Conservation (phyloP, 805 yeast genomes). For the Wickerhamiella allomyrinae region DNA sequence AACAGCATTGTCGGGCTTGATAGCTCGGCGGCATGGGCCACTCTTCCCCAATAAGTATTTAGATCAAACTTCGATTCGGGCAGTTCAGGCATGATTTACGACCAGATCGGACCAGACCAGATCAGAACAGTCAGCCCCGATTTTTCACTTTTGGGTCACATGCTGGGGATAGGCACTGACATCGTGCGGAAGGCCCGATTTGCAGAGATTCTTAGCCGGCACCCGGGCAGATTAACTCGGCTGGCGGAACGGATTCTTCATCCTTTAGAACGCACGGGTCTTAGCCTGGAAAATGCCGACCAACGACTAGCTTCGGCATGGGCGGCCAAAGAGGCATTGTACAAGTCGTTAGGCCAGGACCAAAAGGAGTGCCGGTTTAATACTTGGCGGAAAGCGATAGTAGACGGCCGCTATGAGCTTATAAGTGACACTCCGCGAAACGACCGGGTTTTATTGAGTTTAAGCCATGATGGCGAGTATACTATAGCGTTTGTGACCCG, state of each 20-base stretch:
- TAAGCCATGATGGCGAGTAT: slow-evolving; percentile 54
- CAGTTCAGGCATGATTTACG: slow-evolving; percentile 3
- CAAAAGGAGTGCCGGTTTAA: slow-evolving; percentile 43
- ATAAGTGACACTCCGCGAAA: slow-evolving; percentile 12
- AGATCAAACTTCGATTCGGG: slow-evolving; percentile 45
- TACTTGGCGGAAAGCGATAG: slow-evolving; percentile 28
- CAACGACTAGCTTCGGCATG: slow-evolving; percentile 42
- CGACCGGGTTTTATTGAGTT: slow-evolving; percentile 39
- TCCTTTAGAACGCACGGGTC: slow-evolving; percentile 26
- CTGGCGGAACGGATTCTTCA: slow-evolving; percentile 40
- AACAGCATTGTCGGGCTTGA: slow-evolving; percentile 82
- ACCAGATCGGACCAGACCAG: too few relatives aligned
- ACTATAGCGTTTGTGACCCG: slow-evolving; percentile 30
- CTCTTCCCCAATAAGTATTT: slow-evolving; percentile 81
- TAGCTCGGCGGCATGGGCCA: slow-evolving; percentile 82
- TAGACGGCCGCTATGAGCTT: slow-evolving; percentile 11
- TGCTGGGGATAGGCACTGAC: slow-evolving; percentile 45
- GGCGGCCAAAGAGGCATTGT: slow-evolving; percentile 67
- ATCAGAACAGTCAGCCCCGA: too few relatives aligned
- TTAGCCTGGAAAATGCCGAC: neutral
- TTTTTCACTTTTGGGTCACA: slow-evolving; percentile 2
- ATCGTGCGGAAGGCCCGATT: slow-evolving; percentile 37
- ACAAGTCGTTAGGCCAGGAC: slow-evolving; percentile 40
- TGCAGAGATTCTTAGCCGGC: slow-evolving; percentile 26
- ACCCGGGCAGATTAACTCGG: slow-evolving; percentile 27